These are phyloP conservation scores for Cornus suecica DNA, from an alignment of 148 eudicot species.

Conservation along the genomic window DNA sequence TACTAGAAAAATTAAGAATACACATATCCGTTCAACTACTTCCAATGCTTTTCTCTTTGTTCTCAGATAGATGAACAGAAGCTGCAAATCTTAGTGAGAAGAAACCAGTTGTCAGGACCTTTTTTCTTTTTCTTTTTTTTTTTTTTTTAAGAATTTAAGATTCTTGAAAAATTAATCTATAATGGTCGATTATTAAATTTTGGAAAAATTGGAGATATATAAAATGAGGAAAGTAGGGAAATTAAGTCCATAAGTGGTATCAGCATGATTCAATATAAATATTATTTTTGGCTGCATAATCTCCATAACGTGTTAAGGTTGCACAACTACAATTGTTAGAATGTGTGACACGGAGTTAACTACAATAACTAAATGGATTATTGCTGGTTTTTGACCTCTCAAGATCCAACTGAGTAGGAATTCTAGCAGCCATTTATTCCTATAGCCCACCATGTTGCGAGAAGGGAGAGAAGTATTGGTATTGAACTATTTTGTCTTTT, in stretches of 20 bases:
- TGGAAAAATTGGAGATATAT: background rate
- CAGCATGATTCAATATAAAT: background rate
- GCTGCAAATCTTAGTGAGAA: no score
- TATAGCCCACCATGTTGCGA: no score
- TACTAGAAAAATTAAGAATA: no score
- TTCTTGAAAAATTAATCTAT: background rate
- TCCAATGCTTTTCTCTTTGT: no score
- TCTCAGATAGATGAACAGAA: no score
- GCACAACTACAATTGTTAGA: background rate
- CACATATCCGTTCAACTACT: no score
- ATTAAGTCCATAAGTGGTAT: no score
- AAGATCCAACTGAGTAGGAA: background rate
- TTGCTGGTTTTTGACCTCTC: background rate
- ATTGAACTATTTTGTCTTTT: background rate
- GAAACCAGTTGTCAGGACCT: no score
- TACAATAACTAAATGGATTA: background rate
- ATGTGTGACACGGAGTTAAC: background rate
- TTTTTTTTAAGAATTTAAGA: no score
- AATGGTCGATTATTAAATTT: background rate
- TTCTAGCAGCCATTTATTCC: background rate
- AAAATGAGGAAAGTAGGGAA: background rate
- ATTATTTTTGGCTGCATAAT: background rate
- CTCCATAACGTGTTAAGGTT: background rate
- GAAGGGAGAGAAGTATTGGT: no score
- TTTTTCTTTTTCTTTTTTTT: no score